Evolutionary conservation across 2,329 filamentous ascomycete species (phyloP).

Genomic region (Trichophyton verrucosum): DNA sequence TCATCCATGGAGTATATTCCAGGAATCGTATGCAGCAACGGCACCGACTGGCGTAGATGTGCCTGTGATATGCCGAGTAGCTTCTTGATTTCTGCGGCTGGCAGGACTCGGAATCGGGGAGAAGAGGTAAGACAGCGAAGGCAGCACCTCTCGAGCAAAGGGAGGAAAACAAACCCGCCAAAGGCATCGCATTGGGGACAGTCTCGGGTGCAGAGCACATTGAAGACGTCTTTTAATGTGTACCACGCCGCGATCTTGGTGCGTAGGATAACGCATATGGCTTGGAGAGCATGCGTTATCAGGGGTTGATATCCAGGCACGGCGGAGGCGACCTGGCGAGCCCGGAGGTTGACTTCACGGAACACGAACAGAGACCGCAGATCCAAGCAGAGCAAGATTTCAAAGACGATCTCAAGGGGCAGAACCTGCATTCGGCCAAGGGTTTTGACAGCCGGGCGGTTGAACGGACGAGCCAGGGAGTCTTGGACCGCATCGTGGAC

Average conservation of each 20-base stretch:
- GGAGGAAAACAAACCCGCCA: conserved; percentile 8
- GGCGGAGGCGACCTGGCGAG: conserved; percentile 4
- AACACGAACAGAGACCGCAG: conserved; percentile 7
- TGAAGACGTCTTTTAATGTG: conserved; percentile 4
- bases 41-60: conserved; percentile 1
- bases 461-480: conserved; percentile 5
- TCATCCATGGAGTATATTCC: conserved; percentile 5
- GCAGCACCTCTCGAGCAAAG: conserved; percentile 3
- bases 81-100: neutral
- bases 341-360: conserved; percentile 6
- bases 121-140: neutral
- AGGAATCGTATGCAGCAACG: neutral
- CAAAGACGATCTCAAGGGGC: conserved; percentile 3
- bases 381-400: conserved; percentile 4
- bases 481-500: conserved; percentile 1
- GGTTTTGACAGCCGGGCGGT: neutral
- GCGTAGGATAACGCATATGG: conserved; percentile 5
- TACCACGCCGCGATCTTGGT: conserved; percentile 5
- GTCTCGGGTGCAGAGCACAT: conserved; percentile 4
- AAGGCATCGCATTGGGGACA: conserved; percentile 5
- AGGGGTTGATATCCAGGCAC: conserved; percentile 4
- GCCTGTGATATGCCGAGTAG: neutral
- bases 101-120: neutral
- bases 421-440: conserved; percentile 6
- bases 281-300: conserved; percentile 3